Conservation (phyloP, 1,284 basidiomycete genomes). For the Mycosarcoma mackinlayi region DNA sequence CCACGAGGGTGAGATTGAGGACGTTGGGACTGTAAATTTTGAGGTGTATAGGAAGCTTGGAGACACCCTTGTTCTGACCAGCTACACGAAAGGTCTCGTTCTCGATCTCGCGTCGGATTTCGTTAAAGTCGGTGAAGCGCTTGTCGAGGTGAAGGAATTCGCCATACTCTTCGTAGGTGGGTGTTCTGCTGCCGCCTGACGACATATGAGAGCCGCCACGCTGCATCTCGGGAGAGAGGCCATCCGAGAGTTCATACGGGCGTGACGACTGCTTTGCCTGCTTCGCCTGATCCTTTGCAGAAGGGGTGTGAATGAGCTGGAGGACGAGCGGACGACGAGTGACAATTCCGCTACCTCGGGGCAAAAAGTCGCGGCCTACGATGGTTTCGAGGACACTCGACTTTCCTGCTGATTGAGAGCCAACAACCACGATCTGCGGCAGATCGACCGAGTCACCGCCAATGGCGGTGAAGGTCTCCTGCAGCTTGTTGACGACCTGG, state of each 20-base stretch:
- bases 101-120: slow-evolving; percentile 96
- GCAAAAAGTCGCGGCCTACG: slow-evolving; percentile 86
- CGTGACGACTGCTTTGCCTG: slow-evolving; percentile 29
- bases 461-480: slow-evolving; percentile 71
- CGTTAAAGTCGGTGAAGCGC: slow-evolving; percentile 92
- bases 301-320: slow-evolving; percentile 84
- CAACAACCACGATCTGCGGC: slow-evolving; percentile 70
- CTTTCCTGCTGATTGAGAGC: slow-evolving; percentile 72
- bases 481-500: slow-evolving; percentile 92
- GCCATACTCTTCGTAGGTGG: slow-evolving; percentile 79
- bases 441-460: slow-evolving; percentile 73
- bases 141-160: slow-evolving; percentile 98
- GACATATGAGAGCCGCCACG: slow-evolving; percentile 23
- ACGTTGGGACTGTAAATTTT: slow-evolving; percentile 96
- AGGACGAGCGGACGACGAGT: slow-evolving; percentile 93
- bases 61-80: slow-evolving; percentile 98
- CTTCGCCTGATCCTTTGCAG: slow-evolving; percentile 65
- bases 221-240: slow-evolving; percentile 26
- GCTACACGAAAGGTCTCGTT: slow-evolving; percentile 97
- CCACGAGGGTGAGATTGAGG: slow-evolving; percentile 92
- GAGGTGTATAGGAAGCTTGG: slow-evolving; percentile 91
- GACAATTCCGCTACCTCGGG: slow-evolving; percentile 91
- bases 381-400: slow-evolving; percentile 76
- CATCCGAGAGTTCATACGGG: slow-evolving; percentile 32
- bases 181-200: slow-evolving; percentile 19